phyloP scores from a whole-genome alignment of 2,329 filamentous ascomycete species.

The Exophiala viscosa region DNA sequence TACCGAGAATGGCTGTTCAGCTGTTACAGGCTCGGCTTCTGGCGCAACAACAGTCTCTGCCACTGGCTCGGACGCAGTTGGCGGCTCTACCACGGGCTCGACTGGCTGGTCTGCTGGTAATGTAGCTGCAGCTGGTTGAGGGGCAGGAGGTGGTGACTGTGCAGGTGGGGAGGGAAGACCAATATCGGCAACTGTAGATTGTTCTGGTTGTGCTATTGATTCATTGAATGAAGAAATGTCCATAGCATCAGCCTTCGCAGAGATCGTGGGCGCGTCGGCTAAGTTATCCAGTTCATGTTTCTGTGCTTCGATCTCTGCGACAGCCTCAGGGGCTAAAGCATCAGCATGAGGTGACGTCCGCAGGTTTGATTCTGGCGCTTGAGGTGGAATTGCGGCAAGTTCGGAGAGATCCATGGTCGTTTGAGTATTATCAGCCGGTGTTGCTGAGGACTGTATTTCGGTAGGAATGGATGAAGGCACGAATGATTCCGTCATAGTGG shows the following conservation, averaged over 20 bases:
- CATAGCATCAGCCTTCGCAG: slow-evolving; percentile 8
- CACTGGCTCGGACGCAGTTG: slow-evolving; percentile 9
- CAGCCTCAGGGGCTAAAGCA: slow-evolving; percentile 22
- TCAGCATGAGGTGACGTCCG: slow-evolving; percentile 28
- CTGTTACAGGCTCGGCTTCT: neutral
- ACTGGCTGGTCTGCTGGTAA: slow-evolving; percentile 8
- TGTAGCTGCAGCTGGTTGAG: slow-evolving; percentile 33
- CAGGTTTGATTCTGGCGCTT: slow-evolving; percentile 29
- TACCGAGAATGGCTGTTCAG: neutral
- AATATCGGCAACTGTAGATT: slow-evolving; percentile 12
- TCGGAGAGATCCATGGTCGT: slow-evolving; percentile 18
- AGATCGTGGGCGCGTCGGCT: slow-evolving; percentile 9
- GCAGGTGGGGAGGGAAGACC: slow-evolving; percentile 24
- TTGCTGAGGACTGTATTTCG: slow-evolving; percentile 19
- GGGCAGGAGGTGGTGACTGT: slow-evolving; percentile 28
- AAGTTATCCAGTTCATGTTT: slow-evolving; percentile 30
- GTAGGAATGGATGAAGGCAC: slow-evolving; percentile 24
- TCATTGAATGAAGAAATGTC: slow-evolving; percentile 2
- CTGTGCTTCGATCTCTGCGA: slow-evolving; percentile 25
- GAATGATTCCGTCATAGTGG: slow-evolving; percentile 16
- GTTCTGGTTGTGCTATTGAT: neutral
- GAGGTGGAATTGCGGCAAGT: slow-evolving; percentile 12
- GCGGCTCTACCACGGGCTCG: slow-evolving; percentile 7
- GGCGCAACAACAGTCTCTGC: neutral
- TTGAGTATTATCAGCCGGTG: slow-evolving; percentile 11